Evolutionary conservation across 164 flowering plant genomes (phyloP), one percentile per base, ranked within the genome.

Genomic region (Vitis rupestris): DNA sequence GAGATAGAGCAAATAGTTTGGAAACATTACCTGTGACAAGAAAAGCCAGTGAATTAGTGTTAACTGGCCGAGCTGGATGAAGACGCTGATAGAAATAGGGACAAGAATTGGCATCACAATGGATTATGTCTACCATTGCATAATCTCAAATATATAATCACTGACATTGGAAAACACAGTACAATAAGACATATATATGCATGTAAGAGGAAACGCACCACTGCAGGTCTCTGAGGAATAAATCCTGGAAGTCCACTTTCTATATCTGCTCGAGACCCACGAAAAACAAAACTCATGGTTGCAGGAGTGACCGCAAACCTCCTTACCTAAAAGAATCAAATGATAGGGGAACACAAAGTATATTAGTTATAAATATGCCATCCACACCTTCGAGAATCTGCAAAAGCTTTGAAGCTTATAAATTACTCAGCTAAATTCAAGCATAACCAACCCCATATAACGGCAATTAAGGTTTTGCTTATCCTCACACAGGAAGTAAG

Each of bases 21-120:
- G n/a, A 64, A 30, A 30, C 9, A 14, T n/a, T 75, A 92, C 98
- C 98, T 71, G 98, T 90, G 61, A 93, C 88, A 66, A 93, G 86
- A 76, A 93, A 90, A 59, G 87, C 95, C 57, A 93, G 78, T 49
- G 97, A 93, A 67, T 88, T 93, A 59, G 92, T 72, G 77, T 90
- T 86, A 71, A 85, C 89, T 11, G 91, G 89, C 23, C 94, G 88
- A 30, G 85, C 78, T 15, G 87, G 80, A 82, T 88, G 98, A 61
- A 88, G 80, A 59, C 97, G 95, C 98, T 91, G 83, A 76, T 27
- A 15, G 57, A 44, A n/a, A 69, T 51, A 70, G 23, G 52, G 27
- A 73, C 37, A 69, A 29, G 16, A 68, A 47, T 66, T 16, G 65
- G 68, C 23, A 67, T 17, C n/a, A 68, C 13, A 19, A 60, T 3